Conservation (phyloP, 2,329 filamentous ascomycete genomes). For the Mycosphaerelloides madeirae region DNA sequence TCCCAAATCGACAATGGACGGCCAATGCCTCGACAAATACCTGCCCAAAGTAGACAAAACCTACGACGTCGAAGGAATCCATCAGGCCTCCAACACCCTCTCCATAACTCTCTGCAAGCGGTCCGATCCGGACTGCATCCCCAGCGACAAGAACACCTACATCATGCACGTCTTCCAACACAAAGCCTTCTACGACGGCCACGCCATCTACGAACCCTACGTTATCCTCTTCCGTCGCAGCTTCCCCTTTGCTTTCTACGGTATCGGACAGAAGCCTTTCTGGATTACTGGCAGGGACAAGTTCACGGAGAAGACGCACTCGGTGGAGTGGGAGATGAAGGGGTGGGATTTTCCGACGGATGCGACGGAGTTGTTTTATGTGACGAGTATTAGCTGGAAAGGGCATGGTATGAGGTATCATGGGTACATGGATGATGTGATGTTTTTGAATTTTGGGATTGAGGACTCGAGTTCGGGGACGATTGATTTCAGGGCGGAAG, state of each 20-base stretch:
- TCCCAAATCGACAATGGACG: constrained; percentile 32
- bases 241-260: constrained; percentile 49
- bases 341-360: constrained; percentile 20
- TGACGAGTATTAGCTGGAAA: constrained; percentile 56
- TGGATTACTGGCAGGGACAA: constrained; percentile 52
- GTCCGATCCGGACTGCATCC: constrained; percentile 41
- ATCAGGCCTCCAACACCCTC: constrained; percentile 58
- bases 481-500: constrained; percentile 50
- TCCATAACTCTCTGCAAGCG: constrained; percentile 52
- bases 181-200: constrained; percentile 48
- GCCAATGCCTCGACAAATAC: constrained; percentile 45
- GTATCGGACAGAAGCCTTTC: constrained; percentile 47
- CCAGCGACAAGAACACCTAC: constrained; percentile 49
- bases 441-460: constrained; percentile 54
- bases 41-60: constrained; percentile 20
- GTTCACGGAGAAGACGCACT: constrained; percentile 24
- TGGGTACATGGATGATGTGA: constrained; percentile 53
- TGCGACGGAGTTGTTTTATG: constrained; percentile 53
- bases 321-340: constrained; percentile 9
- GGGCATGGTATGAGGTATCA: constrained; percentile 46
- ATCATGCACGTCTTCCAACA: constrained; percentile 53
- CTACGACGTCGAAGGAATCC: constrained; percentile 39
- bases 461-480: constrained; percentile 49
- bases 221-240: constrained; percentile 48
- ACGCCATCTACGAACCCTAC: constrained; percentile 54